Percentiles rank a stretch among this genome's conserved stretches.
Evolutionary conservation across 2,329 filamentous ascomycete genomes (phyloP).

Genomic region (Metarhizium sp.): DNA sequence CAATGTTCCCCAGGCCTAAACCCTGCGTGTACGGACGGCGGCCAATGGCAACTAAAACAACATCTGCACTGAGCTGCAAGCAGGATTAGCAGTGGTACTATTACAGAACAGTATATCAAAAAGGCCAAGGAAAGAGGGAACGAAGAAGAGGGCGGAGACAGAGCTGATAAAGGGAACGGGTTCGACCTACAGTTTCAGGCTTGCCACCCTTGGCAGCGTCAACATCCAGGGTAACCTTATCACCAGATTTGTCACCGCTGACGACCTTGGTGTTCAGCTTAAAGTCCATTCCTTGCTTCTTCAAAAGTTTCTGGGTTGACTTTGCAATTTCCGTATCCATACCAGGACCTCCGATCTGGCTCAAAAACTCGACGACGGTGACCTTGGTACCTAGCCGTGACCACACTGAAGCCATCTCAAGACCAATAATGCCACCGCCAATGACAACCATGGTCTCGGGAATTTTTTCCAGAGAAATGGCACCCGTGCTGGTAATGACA

Average conservation of each 20-base stretch:
- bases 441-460: slow-evolving; percentile 97
- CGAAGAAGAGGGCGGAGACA: background rate
- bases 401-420: slow-evolving; percentile 98
- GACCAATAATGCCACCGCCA: slow-evolving; percentile 94
- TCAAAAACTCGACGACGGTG: slow-evolving; percentile 92
- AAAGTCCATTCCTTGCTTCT: slow-evolving; percentile 97
- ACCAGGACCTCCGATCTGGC: slow-evolving; percentile 92
- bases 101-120: background rate
- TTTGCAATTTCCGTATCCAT: slow-evolving; percentile 96
- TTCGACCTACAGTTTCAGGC: slow-evolving; percentile 60
- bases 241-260: slow-evolving; percentile 70
- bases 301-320: slow-evolving; percentile 80
- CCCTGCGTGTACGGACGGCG: slow-evolving; percentile 89
- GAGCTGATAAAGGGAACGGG: background rate
- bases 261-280: slow-evolving; percentile 95
- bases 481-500: slow-evolving; percentile 92
- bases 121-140: background rate
- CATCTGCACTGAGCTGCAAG: slow-evolving; percentile 77
- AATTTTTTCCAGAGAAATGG: slow-evolving; percentile 79
- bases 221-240: slow-evolving; percentile 70
- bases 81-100: slow-evolving; percentile 11
- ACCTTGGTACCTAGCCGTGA: slow-evolving; percentile 88
- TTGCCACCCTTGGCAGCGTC: slow-evolving; percentile 97
- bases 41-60: slow-evolving; percentile 93
- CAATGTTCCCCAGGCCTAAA: slow-evolving; percentile 88